Conservation (phyloP, 768 basidiomycete genomes). For the Solioccasus polychromus region DNA sequence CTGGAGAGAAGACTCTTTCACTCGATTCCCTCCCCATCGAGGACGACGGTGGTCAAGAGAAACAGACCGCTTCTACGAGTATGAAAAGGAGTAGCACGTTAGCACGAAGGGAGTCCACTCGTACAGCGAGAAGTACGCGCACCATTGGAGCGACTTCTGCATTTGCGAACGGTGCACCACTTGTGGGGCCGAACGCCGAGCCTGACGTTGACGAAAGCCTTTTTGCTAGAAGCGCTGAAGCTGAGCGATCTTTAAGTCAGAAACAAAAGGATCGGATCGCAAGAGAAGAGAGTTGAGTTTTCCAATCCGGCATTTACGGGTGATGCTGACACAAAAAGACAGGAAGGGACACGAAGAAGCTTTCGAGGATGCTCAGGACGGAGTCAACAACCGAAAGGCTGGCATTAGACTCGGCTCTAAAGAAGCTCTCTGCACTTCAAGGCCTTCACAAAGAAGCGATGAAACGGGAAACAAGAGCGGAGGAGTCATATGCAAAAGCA, state of each 20-base stretch:
- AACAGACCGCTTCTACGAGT: neutral
- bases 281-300: slow-evolving; percentile 50
- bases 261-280: slow-evolving; percentile 51
- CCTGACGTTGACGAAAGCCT: slow-evolving; percentile 41
- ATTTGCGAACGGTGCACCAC: slow-evolving; percentile 55
- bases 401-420: slow-evolving; percentile 57
- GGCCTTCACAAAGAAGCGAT: slow-evolving; percentile 65
- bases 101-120: slow-evolving; percentile 22
- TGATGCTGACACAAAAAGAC: neutral
- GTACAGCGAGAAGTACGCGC: slow-evolving; percentile 20
- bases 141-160: slow-evolving; percentile 22
- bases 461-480: slow-evolving; percentile 61
- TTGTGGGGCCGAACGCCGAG: slow-evolving; percentile 45
- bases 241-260: slow-evolving; percentile 46
- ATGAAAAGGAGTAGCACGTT: neutral
- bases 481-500: slow-evolving; percentile 50
- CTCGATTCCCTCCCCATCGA: slow-evolving; percentile 25
- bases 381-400: slow-evolving; percentile 70
- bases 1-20: slow-evolving; percentile 10
- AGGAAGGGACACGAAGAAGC: slow-evolving; percentile 58
- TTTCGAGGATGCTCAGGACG: slow-evolving; percentile 67
- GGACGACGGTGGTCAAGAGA: slow-evolving; percentile 5
- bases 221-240: slow-evolving; percentile 41
- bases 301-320: neutral
- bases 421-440: slow-evolving; percentile 66